Evolutionary conservation across 768 basidiomycete genomes (phyloP), one percentile per base, ranked within the genome.

Genomic region (Xerocomus potaroensis): DNA sequence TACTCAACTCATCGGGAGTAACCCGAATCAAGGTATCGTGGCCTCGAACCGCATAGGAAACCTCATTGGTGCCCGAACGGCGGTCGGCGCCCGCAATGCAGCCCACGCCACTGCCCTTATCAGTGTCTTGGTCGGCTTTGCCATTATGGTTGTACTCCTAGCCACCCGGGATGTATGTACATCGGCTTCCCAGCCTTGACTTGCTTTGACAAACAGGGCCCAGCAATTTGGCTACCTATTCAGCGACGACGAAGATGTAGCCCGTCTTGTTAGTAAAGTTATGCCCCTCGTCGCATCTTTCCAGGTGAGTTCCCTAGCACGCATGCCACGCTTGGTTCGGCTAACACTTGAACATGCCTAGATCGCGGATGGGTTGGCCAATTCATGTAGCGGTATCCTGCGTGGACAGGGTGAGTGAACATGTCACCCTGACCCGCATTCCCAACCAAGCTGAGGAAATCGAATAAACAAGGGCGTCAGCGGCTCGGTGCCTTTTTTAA

Each of bases 401-500:
- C 72, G 75, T 41, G 75, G 77, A 2, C 74, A 75, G 57, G 75
- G 73, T 70, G 41, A 44, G 54, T 29, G 33, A 27, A n/a, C n/a
- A 36, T 16, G 16, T 16, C 18, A 29, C 3, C 21, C 11, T 10
- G 0, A 5, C 27, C 14, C 10, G 11, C 26, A 15, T 15, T n/a
- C 14, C 7, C 24, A 9, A 5, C 11, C 10, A 8, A 7, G 18
- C 54, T 53, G 31, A 63, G 14, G 29, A 22, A 2, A 49, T 14
- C 30, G 18, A 29, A n/a, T n/a, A 16, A 18, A 37, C 43, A 53
- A 68, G 72, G 71, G 7, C 63, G 83, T 16, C 87, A 89, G 59
- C 80, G 83, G 50, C 74, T 88, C 15, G 87, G 86, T 7, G 86
- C 87, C 8, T 55, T 80, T 7, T 87, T 88, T 69, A 87, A 89